Percentiles rank a stretch among this genome's conserved stretches.
These are phyloP conservation scores for Madurella mycetomatis DNA, from an alignment of 2,329 filamentous ascomycete genomes.

Conservation along the genomic window DNA sequence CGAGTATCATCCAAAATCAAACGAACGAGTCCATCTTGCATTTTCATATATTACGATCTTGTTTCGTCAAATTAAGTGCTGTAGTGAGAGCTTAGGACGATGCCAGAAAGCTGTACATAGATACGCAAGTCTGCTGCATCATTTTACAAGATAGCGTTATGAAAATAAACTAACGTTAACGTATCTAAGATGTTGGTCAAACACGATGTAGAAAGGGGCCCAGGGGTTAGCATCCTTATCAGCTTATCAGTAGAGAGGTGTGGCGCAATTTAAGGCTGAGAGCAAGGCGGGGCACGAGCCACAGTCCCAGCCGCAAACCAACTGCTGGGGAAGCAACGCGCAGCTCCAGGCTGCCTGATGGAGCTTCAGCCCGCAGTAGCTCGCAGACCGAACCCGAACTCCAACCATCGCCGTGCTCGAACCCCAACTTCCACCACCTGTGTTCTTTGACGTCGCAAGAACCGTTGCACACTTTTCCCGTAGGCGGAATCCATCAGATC, in stretches of 20 bases:
- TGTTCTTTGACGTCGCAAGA: background rate
- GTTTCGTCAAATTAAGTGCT: no score
- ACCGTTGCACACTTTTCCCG: background rate
- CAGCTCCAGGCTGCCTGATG: conserved; percentile 43
- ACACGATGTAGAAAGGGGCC: background rate
- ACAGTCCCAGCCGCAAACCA: conserved; percentile 13
- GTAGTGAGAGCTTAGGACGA: no score
- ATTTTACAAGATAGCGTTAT: no score
- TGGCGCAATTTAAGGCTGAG: conserved; percentile 10
- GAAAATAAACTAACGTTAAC: no score
- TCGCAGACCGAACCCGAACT: background rate
- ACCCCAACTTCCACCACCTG: conserved; percentile 1
- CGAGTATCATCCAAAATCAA: no score
- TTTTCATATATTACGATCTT: no score
- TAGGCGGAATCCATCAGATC: conserved; percentile 3
- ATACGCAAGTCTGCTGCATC: no score
- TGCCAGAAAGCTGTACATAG: no score
- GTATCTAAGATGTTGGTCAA: no score
- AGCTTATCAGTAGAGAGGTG: background rate
- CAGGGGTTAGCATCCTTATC: background rate
- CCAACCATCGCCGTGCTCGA: conserved; percentile 9
- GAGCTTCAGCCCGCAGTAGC: conserved; percentile 21
- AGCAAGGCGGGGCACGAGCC: conserved; percentile 12
- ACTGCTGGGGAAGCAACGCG: conserved; percentile 28
- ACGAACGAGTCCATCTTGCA: no score